phyloP scores from a whole-genome alignment of 2,329 filamentous ascomycete genomes.

The Ceratocystis alfenasii region DNA sequence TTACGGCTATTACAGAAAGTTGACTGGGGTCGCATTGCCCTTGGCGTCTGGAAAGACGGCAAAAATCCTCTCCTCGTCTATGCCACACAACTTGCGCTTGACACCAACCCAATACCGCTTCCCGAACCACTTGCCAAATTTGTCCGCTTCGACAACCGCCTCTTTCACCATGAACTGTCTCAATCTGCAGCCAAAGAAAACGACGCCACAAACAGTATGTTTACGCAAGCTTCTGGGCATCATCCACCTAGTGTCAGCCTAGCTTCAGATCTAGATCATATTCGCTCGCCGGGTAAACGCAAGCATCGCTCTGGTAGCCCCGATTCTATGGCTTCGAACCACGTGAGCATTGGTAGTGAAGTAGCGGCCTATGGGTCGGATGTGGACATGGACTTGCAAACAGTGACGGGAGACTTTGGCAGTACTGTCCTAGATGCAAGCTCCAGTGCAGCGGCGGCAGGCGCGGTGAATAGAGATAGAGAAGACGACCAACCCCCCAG shows the following conservation, averaged over 20 bases:
- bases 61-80: conserved; percentile 41
- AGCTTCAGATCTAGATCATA: neutral
- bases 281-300: conserved; percentile 34
- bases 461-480: too few relatives aligned
- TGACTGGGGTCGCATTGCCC: conserved; percentile 35
- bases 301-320: conserved; percentile 37
- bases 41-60: conserved; percentile 36
- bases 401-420: too few relatives aligned
- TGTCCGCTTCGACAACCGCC: conserved; percentile 40
- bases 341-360: conserved; percentile 22
- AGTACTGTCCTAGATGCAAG: too few relatives aligned
- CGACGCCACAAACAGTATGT: neutral
- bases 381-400: neutral
- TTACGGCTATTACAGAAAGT: conserved; percentile 33
- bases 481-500: neutral
- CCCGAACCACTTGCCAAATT: conserved; percentile 36
- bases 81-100: conserved; percentile 40
- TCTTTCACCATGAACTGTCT: conserved; percentile 40
- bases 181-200: conserved; percentile 18
- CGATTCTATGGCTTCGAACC: conserved; percentile 36
- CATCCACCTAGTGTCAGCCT: neutral
- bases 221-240: neutral
- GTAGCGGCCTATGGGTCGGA: conserved; percentile 12
- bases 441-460: too few relatives aligned
- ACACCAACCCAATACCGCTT: conserved; percentile 29